Evolutionary conservation across 371 early-diverging fungal species (phyloP).

Genomic region (Smittium culicis): DNA sequence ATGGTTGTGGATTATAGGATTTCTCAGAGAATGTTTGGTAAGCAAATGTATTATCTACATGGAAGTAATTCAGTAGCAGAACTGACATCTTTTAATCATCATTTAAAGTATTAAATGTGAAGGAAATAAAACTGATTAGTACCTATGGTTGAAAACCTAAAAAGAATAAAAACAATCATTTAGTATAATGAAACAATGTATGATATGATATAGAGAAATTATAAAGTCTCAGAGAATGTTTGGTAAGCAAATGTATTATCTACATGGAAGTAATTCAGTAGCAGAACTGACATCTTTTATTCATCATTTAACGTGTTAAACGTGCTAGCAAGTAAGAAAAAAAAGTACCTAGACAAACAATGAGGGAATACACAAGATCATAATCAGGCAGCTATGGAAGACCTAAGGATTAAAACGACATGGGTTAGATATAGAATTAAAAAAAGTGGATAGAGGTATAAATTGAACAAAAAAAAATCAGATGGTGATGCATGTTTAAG

Average conservation of each 20-base stretch:
- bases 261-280: conserved; percentile 2
- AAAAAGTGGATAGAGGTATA: not conserved
- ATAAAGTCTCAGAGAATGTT: not conserved
- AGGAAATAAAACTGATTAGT: no score
- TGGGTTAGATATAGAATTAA: not conserved
- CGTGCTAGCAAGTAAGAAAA: no score
- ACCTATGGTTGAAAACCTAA: no score
- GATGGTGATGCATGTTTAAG: conserved; percentile 6
- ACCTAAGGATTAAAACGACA: not conserved
- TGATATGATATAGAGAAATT: no score
- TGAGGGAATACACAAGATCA: no score
- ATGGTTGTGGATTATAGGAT: no score
- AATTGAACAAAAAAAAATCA: not conserved
- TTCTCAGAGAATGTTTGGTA: not conserved
- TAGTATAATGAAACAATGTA: no score
- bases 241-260: conserved; percentile 1
- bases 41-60: conserved; percentile 1
- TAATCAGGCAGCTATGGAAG: no score
- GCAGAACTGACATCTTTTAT: conserved; percentile 5
- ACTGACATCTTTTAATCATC: conserved; percentile 5
- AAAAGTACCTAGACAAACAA: no score
- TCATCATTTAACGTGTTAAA: conserved; percentile 4
- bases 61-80: conserved; percentile 5
- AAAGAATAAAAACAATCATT: no score
- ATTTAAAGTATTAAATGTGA: no score